phyloP scores from a whole-genome alignment of 768 basidiomycete genomes.

The Guyanaporus albipodus region DNA sequence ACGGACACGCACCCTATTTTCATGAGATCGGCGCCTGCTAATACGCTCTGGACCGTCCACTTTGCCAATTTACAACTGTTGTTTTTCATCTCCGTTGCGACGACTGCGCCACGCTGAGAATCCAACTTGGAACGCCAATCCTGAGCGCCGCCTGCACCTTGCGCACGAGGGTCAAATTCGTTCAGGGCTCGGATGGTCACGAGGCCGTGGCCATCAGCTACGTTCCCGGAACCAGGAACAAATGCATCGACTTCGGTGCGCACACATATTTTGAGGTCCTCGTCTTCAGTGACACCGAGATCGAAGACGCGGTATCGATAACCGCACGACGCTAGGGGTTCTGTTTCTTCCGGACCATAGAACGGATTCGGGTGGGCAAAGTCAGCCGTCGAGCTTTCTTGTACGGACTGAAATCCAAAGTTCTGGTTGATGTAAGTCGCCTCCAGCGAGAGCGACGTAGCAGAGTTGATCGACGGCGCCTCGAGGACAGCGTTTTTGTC shows the following conservation, averaged over 20 bases:
- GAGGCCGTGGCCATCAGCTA: conserved; percentile 67
- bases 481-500: conserved; percentile 64
- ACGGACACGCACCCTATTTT: conserved; percentile 83
- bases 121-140: conserved; percentile 99
- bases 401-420: conserved; percentile 93
- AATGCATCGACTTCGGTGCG: conserved; percentile 97
- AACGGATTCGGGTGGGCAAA: conserved; percentile 92
- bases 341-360: conserved; percentile 89
- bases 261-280: conserved; percentile 86
- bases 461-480: conserved; percentile 83
- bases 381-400: conserved; percentile 66
- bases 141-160: conserved; percentile 91
- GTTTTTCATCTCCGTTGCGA: conserved; percentile 99
- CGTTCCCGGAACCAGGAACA: conserved; percentile 54
- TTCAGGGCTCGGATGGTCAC: conserved; percentile 94
- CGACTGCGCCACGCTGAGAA: conserved; percentile 93
- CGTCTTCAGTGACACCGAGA: conserved; percentile 84
- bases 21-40: conserved; percentile 94
- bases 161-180: conserved; percentile 90
- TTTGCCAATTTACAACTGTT: conserved; percentile 97
- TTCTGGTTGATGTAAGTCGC: conserved; percentile 99
- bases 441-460: conserved; percentile 90
- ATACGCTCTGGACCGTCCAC: conserved; percentile 93
- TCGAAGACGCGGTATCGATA: conserved; percentile 97
- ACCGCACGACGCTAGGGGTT: conserved; percentile 92